A percentile compares a stretch with the other conserved stretches of the same genome.
These are phyloP conservation scores for Saksenaea vasiformis DNA, from an alignment of 371 early-diverging fungal species.

Conservation along the genomic window DNA sequence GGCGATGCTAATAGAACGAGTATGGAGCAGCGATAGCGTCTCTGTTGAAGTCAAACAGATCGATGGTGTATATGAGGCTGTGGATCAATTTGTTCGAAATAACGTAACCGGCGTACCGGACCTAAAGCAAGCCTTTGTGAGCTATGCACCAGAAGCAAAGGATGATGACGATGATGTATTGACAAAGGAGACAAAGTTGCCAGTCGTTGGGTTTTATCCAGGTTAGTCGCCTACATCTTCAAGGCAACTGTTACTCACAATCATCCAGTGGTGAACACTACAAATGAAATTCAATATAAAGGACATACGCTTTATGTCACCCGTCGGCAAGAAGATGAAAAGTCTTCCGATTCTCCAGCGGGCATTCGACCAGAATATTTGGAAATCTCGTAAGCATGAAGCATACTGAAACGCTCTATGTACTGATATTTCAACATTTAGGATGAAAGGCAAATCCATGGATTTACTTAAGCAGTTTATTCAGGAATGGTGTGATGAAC, in stretches of 20 bases:
- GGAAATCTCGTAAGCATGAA: constrained; percentile 19
- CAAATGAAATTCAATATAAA: constrained; percentile 28
- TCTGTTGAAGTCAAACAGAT: constrained; percentile 12
- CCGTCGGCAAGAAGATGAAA: constrained; percentile 5
- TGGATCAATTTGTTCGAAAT: constrained; percentile 19
- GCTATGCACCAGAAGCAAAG: constrained; percentile 11
- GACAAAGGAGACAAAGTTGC: constrained; percentile 5
- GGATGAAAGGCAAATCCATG: constrained; percentile 25
- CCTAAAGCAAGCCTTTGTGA: constrained; percentile 13
- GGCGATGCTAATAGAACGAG: constrained; percentile 7
- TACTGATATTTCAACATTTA: constrained; percentile 3
- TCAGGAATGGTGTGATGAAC: constrained; percentile 37
- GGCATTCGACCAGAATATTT: constrained; percentile 13
- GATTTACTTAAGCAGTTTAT: constrained; percentile 25
- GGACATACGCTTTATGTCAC: constrained; percentile 17
- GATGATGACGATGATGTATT: constrained; percentile 18
- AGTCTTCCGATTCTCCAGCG: background rate
- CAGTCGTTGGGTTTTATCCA: constrained; percentile 29
- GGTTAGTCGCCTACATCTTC: constrained; percentile 20
- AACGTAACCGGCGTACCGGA: constrained; percentile 17
- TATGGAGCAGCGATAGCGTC: background rate
- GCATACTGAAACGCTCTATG: background rate
- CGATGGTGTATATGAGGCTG: constrained; percentile 24
- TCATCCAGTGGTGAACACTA: constrained; percentile 12
- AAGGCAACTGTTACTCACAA: background rate